phyloP scores from a whole-genome alignment of 371 early-diverging fungal genomes.

The Syncephalastrum monosporum region DNA sequence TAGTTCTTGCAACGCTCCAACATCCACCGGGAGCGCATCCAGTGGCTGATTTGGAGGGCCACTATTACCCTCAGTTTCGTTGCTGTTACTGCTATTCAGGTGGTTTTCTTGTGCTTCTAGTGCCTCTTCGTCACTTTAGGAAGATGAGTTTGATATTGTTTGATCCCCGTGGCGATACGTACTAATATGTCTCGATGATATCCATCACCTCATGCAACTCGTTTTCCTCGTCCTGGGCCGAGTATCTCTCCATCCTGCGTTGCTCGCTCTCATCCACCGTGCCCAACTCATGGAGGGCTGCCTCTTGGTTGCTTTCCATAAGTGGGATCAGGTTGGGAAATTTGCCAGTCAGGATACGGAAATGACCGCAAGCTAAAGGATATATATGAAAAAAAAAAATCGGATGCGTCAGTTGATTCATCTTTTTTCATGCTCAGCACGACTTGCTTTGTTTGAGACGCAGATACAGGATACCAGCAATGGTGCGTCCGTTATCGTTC shows the following conservation, averaged over 20 bases:
- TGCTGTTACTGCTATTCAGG: slow-evolving; percentile 6
- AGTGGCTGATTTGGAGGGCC: too few relatives aligned
- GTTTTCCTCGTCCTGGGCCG: slow-evolving; percentile 19
- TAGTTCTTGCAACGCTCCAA: slow-evolving; percentile 26
- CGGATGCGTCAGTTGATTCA: not conserved
- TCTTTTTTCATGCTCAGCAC: not conserved
- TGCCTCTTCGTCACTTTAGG: slow-evolving; percentile 25
- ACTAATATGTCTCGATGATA: slow-evolving; percentile 41
- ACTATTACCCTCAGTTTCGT: too few relatives aligned
- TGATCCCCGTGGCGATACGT: slow-evolving; percentile 1
- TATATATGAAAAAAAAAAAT: not conserved
- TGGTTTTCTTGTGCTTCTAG: slow-evolving; percentile 21
- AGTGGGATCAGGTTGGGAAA: slow-evolving; percentile 40
- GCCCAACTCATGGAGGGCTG: not conserved
- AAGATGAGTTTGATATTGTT: not conserved
- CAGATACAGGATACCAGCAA: slow-evolving; percentile 32
- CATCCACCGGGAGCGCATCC: slow-evolving; percentile 4
- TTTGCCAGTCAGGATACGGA: slow-evolving; percentile 31
- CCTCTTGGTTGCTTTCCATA: slow-evolving; percentile 4
- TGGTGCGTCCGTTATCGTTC: slow-evolving; percentile 11
- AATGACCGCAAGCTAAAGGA: slow-evolving; percentile 34
- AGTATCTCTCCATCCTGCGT: not conserved
- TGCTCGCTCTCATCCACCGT: slow-evolving; percentile 8
- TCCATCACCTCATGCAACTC: slow-evolving; percentile 29
- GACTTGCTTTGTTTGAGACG: slow-evolving; percentile 38